These are phyloP conservation scores for Wallacemonas collosoma DNA, from an alignment of 208 protist species.

Conservation along the genomic window DNA sequence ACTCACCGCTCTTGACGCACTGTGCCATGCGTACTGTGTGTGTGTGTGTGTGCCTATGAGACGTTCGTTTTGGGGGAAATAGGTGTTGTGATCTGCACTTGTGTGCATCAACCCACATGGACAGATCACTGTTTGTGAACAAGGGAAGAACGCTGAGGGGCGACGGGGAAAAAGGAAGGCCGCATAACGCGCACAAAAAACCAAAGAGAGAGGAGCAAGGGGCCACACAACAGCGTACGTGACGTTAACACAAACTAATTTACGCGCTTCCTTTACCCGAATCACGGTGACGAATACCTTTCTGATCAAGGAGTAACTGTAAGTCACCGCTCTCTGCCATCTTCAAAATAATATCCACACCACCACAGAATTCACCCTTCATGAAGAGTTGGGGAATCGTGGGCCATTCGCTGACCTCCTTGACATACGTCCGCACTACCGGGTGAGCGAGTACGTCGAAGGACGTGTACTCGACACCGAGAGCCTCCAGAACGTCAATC, in stretches of 20 bases:
- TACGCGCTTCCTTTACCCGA: conserved; percentile 24
- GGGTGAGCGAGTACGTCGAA: conserved; percentile 95
- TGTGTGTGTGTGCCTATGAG: no score
- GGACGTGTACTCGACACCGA: conserved; percentile 92
- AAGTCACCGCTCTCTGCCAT: conserved; percentile 89
- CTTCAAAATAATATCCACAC: conserved; percentile 93
- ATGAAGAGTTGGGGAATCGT: conserved; percentile 97
- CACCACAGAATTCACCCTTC: conserved; percentile 95
- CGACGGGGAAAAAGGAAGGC: background rate
- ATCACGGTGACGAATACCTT: conserved; percentile 78
- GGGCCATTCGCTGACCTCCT: conserved; percentile 95
- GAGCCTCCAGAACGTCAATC: conserved; percentile 90
- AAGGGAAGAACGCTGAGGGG: conserved; percentile 22
- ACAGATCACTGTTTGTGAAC: background rate
- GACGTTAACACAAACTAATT: no score
- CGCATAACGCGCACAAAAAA: background rate
- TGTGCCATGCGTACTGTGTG: no score
- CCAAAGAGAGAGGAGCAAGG: background rate
- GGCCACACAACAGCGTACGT: no score
- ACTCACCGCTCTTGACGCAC: no score
- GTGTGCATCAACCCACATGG: background rate
- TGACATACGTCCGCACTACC: conserved; percentile 92
- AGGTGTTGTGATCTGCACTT: conserved; percentile 6
- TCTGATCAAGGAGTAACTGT: conserved; percentile 80
- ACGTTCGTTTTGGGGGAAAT: background rate